Evolutionary conservation across 2,329 filamentous ascomycete genomes (phyloP).

Genomic region (Gliomastix tumulicola): DNA sequence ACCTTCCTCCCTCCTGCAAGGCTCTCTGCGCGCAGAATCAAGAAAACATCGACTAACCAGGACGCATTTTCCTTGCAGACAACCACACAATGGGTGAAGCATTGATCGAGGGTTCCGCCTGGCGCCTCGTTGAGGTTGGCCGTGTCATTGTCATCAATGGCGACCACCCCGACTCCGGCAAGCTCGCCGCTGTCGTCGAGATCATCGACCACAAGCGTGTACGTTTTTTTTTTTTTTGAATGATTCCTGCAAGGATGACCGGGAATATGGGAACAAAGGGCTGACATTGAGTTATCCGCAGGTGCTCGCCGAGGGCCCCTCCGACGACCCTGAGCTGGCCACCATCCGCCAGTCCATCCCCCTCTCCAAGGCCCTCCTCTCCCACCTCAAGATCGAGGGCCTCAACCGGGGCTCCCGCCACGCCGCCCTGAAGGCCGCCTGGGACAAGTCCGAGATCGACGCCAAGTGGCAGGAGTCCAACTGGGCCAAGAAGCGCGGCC

Average conservation of each 20-base stretch:
- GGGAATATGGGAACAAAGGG: conserved; percentile 2
- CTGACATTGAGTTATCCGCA: conserved; percentile 30
- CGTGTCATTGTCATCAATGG: conserved; percentile 87
- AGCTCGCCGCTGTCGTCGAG: conserved; percentile 92
- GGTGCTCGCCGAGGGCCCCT: conserved; percentile 95
- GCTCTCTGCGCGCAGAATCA: too few species aligned
- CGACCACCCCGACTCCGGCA: conserved; percentile 72
- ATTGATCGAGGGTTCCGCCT: conserved; percentile 73
- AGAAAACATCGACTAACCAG: conserved; percentile 28
- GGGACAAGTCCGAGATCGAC: conserved; percentile 89
- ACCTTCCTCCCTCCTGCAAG: conserved; percentile 6
- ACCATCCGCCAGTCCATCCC: conserved; percentile 83
- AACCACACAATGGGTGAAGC: conserved; percentile 74
- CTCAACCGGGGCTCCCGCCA: conserved; percentile 81
- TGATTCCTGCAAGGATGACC: background rate
- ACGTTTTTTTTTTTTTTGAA: too few species aligned
- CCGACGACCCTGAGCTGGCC: conserved; percentile 68
- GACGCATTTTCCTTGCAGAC: conserved; percentile 35
- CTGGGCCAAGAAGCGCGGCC: conserved; percentile 90
- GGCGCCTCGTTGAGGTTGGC: conserved; percentile 98
- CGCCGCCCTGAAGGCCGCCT: conserved; percentile 76
- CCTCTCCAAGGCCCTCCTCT: conserved; percentile 80
- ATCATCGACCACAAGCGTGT: conserved; percentile 99
- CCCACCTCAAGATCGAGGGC: conserved; percentile 78
- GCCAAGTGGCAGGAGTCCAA: conserved; percentile 85